phyloP scores from a whole-genome alignment of 371 early-diverging fungal genomes.

The Apophysomyces trapeziformis region DNA sequence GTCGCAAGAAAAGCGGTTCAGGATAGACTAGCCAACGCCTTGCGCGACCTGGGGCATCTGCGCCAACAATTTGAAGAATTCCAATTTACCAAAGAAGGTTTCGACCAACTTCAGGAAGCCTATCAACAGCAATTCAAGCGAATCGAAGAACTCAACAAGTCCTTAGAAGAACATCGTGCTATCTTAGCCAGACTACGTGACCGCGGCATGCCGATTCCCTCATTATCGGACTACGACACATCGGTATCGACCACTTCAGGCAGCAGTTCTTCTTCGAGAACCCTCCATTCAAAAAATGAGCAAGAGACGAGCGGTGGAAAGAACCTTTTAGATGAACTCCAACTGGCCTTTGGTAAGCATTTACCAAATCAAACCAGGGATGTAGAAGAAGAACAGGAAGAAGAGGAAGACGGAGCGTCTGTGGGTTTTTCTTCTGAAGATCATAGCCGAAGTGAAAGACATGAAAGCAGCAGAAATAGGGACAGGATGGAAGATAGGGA shows the following conservation, averaged over 20 bases:
- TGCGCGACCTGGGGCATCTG: constrained; percentile 27
- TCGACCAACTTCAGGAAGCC: constrained; percentile 30
- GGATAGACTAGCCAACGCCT: constrained; percentile 18
- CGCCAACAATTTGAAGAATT: constrained; percentile 32
- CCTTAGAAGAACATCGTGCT: constrained; percentile 46
- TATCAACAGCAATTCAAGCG: constrained; percentile 37
- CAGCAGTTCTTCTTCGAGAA: background rate
- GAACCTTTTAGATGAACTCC: constrained; percentile 37
- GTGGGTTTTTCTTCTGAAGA: background rate
- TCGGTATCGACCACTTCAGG: background rate
- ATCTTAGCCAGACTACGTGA: constrained; percentile 25
- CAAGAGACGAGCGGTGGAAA: constrained; percentile 25
- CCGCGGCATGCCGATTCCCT: constrained; percentile 20
- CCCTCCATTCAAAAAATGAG: background rate
- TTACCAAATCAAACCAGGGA: background rate
- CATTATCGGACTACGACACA: constrained; percentile 6
- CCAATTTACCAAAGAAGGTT: constrained; percentile 30
- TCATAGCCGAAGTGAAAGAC: constrained; percentile 17
- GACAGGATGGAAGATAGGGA: constrained; percentile 15
- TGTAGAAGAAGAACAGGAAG: constrained; percentile 1
- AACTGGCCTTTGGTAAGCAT: constrained; percentile 3
- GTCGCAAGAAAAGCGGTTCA: constrained; percentile 24
- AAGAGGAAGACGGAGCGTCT: too few relatives aligned
- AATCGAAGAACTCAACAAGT: constrained; percentile 34
- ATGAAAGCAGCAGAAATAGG: constrained; percentile 15